phyloP scores from a whole-genome alignment of 2,329 filamentous ascomycete species.

The Fusarium irregulare region DNA sequence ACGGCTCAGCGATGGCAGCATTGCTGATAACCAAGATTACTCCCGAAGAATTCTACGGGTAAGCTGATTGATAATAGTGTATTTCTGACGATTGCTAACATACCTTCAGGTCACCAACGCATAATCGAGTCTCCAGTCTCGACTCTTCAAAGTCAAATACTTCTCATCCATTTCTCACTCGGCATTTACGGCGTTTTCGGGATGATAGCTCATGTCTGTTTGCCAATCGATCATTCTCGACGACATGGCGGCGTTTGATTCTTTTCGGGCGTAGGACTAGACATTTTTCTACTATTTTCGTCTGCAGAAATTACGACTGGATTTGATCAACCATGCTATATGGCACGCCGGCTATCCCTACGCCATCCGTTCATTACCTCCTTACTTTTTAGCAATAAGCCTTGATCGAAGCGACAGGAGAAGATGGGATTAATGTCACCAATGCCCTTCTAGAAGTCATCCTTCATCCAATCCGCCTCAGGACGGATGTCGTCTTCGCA shows the following conservation, averaged over 20 bases:
- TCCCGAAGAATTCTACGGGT: constrained; percentile 96
- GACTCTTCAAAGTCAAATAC: constrained; percentile 20
- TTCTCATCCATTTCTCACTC: constrained; percentile 35
- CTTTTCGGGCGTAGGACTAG: constrained; percentile 54
- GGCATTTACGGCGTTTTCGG: constrained; percentile 59
- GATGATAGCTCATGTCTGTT: constrained; percentile 54
- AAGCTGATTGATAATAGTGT: constrained; percentile 50
- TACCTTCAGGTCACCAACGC: constrained; percentile 66
- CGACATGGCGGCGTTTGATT: constrained; percentile 53
- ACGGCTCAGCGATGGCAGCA: constrained; percentile 92
- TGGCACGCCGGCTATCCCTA: constrained; percentile 47
- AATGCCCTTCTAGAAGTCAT: constrained; percentile 23
- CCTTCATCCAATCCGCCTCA: constrained; percentile 2
- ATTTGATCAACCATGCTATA: constrained; percentile 46
- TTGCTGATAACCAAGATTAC: constrained; percentile 97
- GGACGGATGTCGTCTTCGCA: constrained; percentile 13
- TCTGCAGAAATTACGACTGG: constrained; percentile 48
- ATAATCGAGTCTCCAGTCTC: constrained; percentile 52
- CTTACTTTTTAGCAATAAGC: constrained; percentile 43
- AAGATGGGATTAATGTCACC: constrained; percentile 34
- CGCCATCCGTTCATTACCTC: constrained; percentile 56
- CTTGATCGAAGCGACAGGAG: constrained; percentile 46
- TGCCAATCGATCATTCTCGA: constrained; percentile 48
- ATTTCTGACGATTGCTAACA: constrained; percentile 27
- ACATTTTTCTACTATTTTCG: constrained; percentile 45